Evolutionary conservation across 2,329 filamentous ascomycete species (phyloP).

Genomic region (Colletotrichum kahawae): DNA sequence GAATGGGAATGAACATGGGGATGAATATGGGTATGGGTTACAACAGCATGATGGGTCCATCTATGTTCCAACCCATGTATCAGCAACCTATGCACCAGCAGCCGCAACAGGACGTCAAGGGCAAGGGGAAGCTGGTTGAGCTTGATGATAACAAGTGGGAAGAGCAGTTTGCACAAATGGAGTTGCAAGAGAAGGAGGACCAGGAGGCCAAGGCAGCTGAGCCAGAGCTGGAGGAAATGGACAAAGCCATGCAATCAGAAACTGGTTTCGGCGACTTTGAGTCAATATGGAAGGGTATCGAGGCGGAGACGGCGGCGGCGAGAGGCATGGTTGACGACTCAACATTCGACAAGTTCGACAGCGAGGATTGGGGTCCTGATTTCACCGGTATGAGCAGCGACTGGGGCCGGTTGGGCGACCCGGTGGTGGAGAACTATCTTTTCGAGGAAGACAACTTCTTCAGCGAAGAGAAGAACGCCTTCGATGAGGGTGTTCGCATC

Average conservation of each 20-base stretch:
- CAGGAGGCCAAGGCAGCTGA: slow-evolving; percentile 67
- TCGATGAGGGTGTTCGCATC: slow-evolving; percentile 91
- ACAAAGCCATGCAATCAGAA: slow-evolving; percentile 70
- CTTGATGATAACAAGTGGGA: slow-evolving; percentile 96
- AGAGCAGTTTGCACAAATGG: slow-evolving; percentile 91
- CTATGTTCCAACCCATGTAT: slow-evolving; percentile 60
- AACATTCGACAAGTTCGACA: slow-evolving; percentile 72
- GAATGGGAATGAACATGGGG: slow-evolving; percentile 54
- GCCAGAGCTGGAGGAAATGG: slow-evolving; percentile 86
- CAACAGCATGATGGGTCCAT: slow-evolving; percentile 59
- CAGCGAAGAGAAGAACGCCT: slow-evolving; percentile 79
- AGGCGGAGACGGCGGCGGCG: slow-evolving; percentile 74
- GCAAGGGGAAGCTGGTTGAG: slow-evolving; percentile 93
- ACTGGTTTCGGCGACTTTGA: slow-evolving; percentile 87
- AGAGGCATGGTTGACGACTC: slow-evolving; percentile 72
- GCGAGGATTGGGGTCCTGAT: slow-evolving; percentile 74
- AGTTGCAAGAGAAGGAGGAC: slow-evolving; percentile 65
- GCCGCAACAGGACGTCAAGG: slow-evolving; percentile 63
- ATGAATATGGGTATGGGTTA: slow-evolving; percentile 62
- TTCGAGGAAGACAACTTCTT: slow-evolving; percentile 97
- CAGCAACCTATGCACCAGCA: slow-evolving; percentile 48
- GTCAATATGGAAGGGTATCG: slow-evolving; percentile 83
- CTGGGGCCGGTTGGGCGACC: slow-evolving; percentile 69
- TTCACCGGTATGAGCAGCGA: slow-evolving; percentile 70
- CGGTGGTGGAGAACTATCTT: slow-evolving; percentile 85